These are phyloP conservation scores for Calocybe indica DNA, from an alignment of 768 basidiomycete genomes.

Conservation along the genomic window DNA sequence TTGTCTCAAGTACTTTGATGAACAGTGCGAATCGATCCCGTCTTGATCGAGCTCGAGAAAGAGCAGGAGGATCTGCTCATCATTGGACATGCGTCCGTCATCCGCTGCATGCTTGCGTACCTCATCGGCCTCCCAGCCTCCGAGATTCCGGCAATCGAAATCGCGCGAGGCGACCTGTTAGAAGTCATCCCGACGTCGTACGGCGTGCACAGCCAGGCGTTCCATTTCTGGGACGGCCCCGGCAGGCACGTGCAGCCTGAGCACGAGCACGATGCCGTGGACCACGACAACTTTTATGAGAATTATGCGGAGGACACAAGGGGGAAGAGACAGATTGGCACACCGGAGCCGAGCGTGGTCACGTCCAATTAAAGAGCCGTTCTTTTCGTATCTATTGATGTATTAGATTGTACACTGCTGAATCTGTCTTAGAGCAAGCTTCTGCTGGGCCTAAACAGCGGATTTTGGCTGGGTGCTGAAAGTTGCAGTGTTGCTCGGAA, in stretches of 20 bases:
- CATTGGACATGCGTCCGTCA: slow-evolving; percentile 95
- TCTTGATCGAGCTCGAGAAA: slow-evolving; percentile 89
- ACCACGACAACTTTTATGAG: slow-evolving; percentile 82
- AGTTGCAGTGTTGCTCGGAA: too few species aligned
- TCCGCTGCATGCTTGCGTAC: slow-evolving; percentile 91
- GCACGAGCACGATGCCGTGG: slow-evolving; percentile 27
- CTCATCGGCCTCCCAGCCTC: slow-evolving; percentile 91
- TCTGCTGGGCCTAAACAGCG: too few species aligned
- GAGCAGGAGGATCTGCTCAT: slow-evolving; percentile 93
- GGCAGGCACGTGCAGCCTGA: slow-evolving; percentile 45
- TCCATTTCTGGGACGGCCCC: slow-evolving; percentile 90
- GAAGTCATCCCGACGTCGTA: slow-evolving; percentile 88
- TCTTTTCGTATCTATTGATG: too few species aligned
- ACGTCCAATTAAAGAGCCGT: too few species aligned
- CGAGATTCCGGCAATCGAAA: slow-evolving; percentile 96
- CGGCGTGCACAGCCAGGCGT: slow-evolving; percentile 86
- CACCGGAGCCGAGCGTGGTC: slow-evolving; percentile 5
- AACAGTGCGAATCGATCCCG: slow-evolving; percentile 87
- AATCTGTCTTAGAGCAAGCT: too few species aligned
- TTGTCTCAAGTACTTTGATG: slow-evolving; percentile 2
- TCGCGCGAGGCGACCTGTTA: slow-evolving; percentile 93
- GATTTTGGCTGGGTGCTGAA: too few species aligned
- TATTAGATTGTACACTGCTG: too few species aligned
- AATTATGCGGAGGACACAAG: slow-evolving; percentile 78
- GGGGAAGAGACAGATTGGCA: slow-evolving; percentile 42